phyloP scores from a whole-genome alignment of 768 basidiomycete genomes.

The Phlebiopsis gigantea region DNA sequence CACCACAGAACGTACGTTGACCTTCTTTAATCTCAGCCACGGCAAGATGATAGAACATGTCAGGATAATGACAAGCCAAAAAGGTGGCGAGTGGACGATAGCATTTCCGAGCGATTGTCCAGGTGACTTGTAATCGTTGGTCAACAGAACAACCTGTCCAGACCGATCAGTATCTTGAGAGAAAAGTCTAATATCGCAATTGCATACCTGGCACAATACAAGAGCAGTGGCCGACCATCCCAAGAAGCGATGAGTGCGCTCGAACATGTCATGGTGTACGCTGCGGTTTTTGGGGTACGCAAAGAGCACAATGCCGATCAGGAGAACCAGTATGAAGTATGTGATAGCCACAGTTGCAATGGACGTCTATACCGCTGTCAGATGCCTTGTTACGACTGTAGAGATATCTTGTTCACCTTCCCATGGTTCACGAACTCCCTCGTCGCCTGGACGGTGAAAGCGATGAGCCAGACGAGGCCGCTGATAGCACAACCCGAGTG shows the following conservation, averaged over 20 bases:
- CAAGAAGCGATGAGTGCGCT: conserved; percentile 50
- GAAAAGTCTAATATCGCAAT: conserved; percentile 7
- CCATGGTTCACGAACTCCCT: conserved; percentile 36
- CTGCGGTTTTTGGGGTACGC: conserved; percentile 46
- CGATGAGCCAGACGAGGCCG: conserved; percentile 46
- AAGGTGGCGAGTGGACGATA: conserved; percentile 38
- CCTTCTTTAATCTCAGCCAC: conserved; percentile 56
- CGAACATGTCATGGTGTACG: conserved; percentile 48
- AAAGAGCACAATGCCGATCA: conserved; percentile 44
- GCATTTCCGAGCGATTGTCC: conserved; percentile 36
- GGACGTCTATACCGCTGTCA: conserved; percentile 33
- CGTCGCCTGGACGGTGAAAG: conserved; percentile 47
- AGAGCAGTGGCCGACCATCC: conserved; percentile 50
- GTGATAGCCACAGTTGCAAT: conserved; percentile 45
- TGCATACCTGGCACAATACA: conserved; percentile 50
- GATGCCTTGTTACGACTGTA: conserved; percentile 40
- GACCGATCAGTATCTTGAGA: conserved; percentile 17
- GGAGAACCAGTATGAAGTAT: conserved; percentile 43
- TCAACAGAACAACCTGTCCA: conserved; percentile 44
- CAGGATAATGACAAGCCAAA: conserved; percentile 53
- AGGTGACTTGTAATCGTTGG: conserved; percentile 43
- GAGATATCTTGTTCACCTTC: conserved; percentile 27
- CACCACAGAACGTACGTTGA: conserved; percentile 45
- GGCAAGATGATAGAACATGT: conserved; percentile 52
- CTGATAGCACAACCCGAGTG: conserved; percentile 57